Percentiles rank a stretch among this genome's conserved stretches.
Evolutionary conservation across 768 basidiomycete genomes (phyloP).

Genomic region (Tylopilus felleus): DNA sequence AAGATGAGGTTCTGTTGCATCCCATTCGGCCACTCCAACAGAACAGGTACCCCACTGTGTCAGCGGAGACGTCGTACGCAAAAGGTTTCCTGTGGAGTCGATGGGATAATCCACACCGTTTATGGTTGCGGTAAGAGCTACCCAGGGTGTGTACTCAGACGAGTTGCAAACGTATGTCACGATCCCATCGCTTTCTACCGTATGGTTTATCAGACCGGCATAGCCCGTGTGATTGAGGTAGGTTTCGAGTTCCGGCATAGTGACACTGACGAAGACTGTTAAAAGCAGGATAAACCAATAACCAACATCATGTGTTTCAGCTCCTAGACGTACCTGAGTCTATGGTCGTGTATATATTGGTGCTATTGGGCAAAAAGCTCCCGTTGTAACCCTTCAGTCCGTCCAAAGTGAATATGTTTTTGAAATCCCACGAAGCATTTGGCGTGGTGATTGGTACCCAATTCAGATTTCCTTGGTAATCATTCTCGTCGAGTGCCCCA

Average conservation of each 20-base stretch:
- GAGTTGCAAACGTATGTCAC: slow-evolving; percentile 20
- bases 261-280: slow-evolving; percentile 7
- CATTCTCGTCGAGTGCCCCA: slow-evolving; percentile 21
- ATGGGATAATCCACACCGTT: slow-evolving; percentile 28
- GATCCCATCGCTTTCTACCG: neutral
- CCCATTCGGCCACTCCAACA: slow-evolving; percentile 2
- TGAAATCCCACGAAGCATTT: slow-evolving; percentile 3
- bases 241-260: neutral
- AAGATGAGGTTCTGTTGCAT: neutral
- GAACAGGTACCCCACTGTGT: slow-evolving; percentile 11
- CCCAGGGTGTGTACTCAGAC: slow-evolving; percentile 11
- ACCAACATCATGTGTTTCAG: neutral
- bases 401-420: slow-evolving; percentile 9
- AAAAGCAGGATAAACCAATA: neutral
- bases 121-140: slow-evolving; percentile 21
- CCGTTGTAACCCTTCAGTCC: slow-evolving; percentile 22
- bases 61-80: slow-evolving; percentile 7
- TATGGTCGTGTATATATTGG: slow-evolving; percentile 6
- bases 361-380: slow-evolving; percentile 9
- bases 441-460: slow-evolving; percentile 21
- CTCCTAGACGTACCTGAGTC: slow-evolving; percentile 8
- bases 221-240: slow-evolving; percentile 11
- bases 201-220: slow-evolving; percentile 14
- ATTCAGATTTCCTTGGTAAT: slow-evolving; percentile 21
- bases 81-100: slow-evolving; percentile 17